A percentile compares a stretch with the other conserved stretches of the same genome.
Conservation (phyloP, 768 basidiomycete genomes). For the Mycena belliarum region DNA sequence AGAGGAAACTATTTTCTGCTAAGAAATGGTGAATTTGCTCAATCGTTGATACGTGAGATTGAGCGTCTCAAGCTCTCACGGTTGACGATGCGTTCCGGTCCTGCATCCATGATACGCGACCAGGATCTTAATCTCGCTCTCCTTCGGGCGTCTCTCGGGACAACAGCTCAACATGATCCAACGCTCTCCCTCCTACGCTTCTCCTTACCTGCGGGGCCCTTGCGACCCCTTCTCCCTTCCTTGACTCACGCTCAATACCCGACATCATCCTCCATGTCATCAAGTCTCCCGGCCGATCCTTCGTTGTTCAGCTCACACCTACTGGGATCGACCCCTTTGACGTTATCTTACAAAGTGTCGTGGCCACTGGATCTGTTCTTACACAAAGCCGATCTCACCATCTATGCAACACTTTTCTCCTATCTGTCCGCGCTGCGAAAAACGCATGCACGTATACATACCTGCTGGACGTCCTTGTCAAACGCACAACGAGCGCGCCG, state of each 20-base stretch:
- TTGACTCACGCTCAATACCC: constrained; percentile 40
- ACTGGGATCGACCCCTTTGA: constrained; percentile 70
- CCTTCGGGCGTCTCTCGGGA: constrained; percentile 85
- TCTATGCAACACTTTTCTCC: constrained; percentile 77
- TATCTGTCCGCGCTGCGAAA: constrained; percentile 85
- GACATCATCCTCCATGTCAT: constrained; percentile 38
- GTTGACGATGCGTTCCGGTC: constrained; percentile 63
- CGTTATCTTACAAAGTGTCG: constrained; percentile 67
- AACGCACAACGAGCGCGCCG: constrained; percentile 83
- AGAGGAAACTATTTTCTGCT: constrained; percentile 89
- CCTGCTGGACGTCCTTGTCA: constrained; percentile 84
- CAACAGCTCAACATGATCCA: constrained; percentile 85
- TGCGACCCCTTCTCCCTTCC: constrained; percentile 81
- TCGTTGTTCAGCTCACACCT: constrained; percentile 72
- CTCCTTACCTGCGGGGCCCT: constrained; percentile 76
- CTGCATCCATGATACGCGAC: constrained; percentile 80
- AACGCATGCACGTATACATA: constrained; percentile 76
- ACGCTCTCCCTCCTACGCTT: constrained; percentile 73
- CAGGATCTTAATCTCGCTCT: constrained; percentile 88
- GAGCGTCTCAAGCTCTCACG: constrained; percentile 82
- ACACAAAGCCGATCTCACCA: constrained; percentile 67
- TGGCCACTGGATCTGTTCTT: constrained; percentile 94
- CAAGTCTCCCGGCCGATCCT: constrained; percentile 36
- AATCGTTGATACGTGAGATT: constrained; percentile 83
- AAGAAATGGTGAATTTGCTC: constrained; percentile 84